Conservation (phyloP, 305 asterid genomes). For the Fraxinus greggii region DNA sequence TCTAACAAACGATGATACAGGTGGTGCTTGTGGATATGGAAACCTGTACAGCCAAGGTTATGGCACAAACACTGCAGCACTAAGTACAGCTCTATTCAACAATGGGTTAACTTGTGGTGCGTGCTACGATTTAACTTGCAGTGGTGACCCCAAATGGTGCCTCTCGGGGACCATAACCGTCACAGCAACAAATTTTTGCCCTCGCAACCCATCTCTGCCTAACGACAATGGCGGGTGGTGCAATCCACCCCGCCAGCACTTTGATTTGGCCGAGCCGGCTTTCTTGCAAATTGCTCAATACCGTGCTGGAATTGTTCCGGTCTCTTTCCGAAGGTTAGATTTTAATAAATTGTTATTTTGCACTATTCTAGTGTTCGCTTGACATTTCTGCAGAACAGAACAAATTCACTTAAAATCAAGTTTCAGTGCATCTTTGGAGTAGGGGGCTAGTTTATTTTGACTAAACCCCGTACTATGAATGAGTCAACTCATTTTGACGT, state of each 20-base stretch:
- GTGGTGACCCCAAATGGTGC: conserved; percentile 51
- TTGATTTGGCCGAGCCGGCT: conserved; percentile 76
- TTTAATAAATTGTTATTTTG: neutral
- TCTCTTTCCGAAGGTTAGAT: conserved; percentile 57
- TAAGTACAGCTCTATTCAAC: conserved; percentile 81
- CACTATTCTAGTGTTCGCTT: neutral
- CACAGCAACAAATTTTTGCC: conserved; percentile 88
- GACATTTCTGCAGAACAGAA: neutral
- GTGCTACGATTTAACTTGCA: conserved; percentile 67
- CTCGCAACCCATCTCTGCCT: conserved; percentile 68
- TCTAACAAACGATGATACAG: conserved; percentile 30
- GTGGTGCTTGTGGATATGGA: conserved; percentile 93
- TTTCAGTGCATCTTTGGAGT: neutral
- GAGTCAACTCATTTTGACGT: neutral
- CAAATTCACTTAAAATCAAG: neutral
- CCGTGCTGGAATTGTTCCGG: conserved; percentile 78
- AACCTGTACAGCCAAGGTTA: conserved; percentile 76
- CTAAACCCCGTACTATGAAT: neutral
- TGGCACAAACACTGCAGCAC: conserved; percentile 85
- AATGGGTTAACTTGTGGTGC: conserved; percentile 76
- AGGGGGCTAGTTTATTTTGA: neutral
- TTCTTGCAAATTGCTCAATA: conserved; percentile 71
- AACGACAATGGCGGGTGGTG: conserved; percentile 89
- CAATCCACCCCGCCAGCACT: conserved; percentile 83
- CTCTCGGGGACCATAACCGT: conserved; percentile 54